Percentiles rank a stretch among this genome's conserved stretches.
These are phyloP conservation scores for Galerina sulciceps DNA, from an alignment of 768 basidiomycete species.

Conservation along the genomic window DNA sequence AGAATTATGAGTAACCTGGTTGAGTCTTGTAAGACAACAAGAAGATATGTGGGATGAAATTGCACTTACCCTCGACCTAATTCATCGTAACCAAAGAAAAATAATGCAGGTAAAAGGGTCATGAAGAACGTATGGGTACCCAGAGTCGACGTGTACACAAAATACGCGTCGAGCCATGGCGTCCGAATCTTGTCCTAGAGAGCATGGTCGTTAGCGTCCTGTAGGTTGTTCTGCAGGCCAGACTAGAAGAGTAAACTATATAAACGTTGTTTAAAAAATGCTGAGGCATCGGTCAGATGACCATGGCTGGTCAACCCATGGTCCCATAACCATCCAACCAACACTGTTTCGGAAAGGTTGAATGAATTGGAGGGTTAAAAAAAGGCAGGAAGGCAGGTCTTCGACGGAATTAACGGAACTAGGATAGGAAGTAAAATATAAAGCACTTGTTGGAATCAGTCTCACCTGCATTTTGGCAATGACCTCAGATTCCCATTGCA, in stretches of 20 bases:
- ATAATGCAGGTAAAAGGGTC: conserved; percentile 82
- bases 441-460: neutral
- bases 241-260: too few species aligned
- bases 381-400: neutral
- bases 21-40: neutral
- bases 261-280: too few species aligned
- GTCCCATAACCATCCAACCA: too few species aligned
- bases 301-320: too few species aligned
- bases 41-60: neutral
- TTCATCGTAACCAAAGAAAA: conserved; percentile 83
- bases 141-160: conserved; percentile 80
- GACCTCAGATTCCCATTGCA: conserved; percentile 61
- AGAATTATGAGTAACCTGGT: conserved; percentile 69
- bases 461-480: conserved; percentile 73
- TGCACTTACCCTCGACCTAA: conserved; percentile 74
- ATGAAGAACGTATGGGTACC: conserved; percentile 95
- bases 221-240: too few species aligned
- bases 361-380: too few species aligned
- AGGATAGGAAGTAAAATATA: neutral
- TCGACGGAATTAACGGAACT: neutral
- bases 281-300: too few species aligned
- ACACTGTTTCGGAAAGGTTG: too few species aligned
- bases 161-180: conserved; percentile 78
- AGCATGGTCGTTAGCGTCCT: conserved; percentile 1
- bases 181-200: conserved; percentile 56